Evolutionary conservation across 2,329 filamentous ascomycete species (phyloP), one percentile per base, ranked within the genome.

Genomic region (Cladophialophora immunda): DNA sequence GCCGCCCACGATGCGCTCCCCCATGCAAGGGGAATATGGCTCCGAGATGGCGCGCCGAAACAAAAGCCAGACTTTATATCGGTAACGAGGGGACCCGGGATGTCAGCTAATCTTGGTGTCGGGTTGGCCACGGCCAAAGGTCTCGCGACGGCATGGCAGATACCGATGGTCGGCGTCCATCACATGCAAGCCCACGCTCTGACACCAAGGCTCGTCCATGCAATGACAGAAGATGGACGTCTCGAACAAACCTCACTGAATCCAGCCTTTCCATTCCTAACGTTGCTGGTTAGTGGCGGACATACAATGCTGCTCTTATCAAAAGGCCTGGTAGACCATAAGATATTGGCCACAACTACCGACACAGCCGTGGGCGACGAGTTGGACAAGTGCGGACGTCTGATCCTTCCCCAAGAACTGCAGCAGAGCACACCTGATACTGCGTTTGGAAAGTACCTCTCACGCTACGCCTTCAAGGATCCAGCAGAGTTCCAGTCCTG

Each of bases 101-200:
- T 97, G 92, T 82, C 86, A 32, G 85, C 90, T 4, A 93, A 92
- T 73, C 84, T 99, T 32, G 85, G 88, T 22, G 88, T 90, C 17
- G 95, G 95, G 0, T 78, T 98, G 11, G 89, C 93, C 75, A 90
- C 89, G 25, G 95, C 93, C 19, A 98, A 98, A 79, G 95, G 93
- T 0, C 84, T 98, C 22, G 89, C 94, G 0, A 83, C 92, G 22
- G 93, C 92, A 41, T 97, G 92, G 92, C 85, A 89, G 70, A 85
- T 93, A 41, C 94, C 94, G 2, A 81, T 98, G 34, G 78, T 98
- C 0, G 95, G 89, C 0, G 92, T 97, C 0, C 92, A 99, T 78
- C 95, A 99, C 78, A 98, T 99, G 95, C 94, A 97, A 77, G 95
- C 94, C 11, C 95, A 99, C 78, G 91, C 95, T 19, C 81, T 99